Evolutionary conservation across 352 stramenopile species (phyloP), one percentile per base, ranked within the genome.

Genomic region (Aphanomyces cochlioides): DNA sequence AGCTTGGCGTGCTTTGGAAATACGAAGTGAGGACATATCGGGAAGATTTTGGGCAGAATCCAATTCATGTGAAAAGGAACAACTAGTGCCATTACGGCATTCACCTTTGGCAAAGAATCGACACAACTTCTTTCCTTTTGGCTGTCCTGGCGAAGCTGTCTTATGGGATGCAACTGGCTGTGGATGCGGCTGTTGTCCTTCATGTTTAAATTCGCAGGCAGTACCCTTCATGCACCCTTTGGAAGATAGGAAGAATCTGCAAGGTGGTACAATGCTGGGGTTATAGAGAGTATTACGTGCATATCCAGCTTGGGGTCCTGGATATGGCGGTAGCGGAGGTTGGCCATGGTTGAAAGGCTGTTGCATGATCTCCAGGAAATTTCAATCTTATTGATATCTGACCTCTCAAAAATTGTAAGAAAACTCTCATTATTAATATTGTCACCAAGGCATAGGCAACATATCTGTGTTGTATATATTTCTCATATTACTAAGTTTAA

Each of bases 241-340:
- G 7, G 78, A 75, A 48, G 82, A 87, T 76, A 85, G 76, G 70
- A 89, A 93, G 79, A 90, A 93, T 73, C 84, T 84, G 69, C 85
- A 93, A 10, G 70, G 54, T 13, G 69, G 61, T 12, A 61, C 57
- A 13, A 41, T 12, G 3, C 15, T n/a, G 5, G 60, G 60, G 28
- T 67, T 67, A 37, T 41, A 67, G 21, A 67, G 1, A 12, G 43
- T 50, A 50, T 50, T 50, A n/a, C 43, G 43, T 12, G 43, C 43
- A n/a, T 50, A 50, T 50, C 10, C 10, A n/a, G 10, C 10, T n/a
- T 12, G 10, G 10, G 43, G 43, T 12, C 10, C 10, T 50, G 43
- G 10, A n/a, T 50, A 50, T 50, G 43, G 43, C 10, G 43, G 43
- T n/a, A 50, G 43, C 10, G 43, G 43, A n/a, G 43, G 43, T 50